These are phyloP conservation scores for Irpex rosettiformis DNA, from an alignment of 1,284 basidiomycete species.

Conservation along the genomic window DNA sequence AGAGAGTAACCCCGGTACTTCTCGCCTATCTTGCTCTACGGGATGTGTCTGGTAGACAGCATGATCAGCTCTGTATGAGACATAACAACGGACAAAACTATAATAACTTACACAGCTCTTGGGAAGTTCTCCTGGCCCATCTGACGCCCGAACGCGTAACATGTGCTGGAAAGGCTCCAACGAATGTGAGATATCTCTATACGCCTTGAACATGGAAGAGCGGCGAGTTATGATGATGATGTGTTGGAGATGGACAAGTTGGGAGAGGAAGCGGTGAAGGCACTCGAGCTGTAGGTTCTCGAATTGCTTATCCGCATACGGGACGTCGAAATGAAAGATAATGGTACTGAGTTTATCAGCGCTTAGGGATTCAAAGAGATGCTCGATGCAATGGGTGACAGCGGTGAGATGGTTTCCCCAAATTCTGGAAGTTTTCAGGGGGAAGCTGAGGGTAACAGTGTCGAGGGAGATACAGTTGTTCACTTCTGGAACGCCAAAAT, in stretches of 20 bases:
- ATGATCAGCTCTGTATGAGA: no score
- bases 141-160: background rate
- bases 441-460: background rate
- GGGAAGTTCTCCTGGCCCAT: background rate
- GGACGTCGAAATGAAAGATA: background rate
- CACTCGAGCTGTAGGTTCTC: background rate
- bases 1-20: no score
- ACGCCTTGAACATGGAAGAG: background rate
- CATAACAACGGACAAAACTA: no score
- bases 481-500: background rate
- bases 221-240: background rate
- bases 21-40: no score
- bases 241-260: background rate
- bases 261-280: background rate
- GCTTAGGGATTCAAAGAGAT: background rate
- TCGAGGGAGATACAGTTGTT: background rate
- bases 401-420: background rate
- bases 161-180: background rate
- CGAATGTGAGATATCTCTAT: background rate
- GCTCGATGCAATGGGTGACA: background rate
- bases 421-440: background rate
- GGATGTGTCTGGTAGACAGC: no score
- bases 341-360: background rate
- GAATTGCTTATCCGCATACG: background rate
- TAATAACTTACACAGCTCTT: background rate